Conservation (phyloP, 257 asterid genomes). For the Solanum dulcamara region DNA sequence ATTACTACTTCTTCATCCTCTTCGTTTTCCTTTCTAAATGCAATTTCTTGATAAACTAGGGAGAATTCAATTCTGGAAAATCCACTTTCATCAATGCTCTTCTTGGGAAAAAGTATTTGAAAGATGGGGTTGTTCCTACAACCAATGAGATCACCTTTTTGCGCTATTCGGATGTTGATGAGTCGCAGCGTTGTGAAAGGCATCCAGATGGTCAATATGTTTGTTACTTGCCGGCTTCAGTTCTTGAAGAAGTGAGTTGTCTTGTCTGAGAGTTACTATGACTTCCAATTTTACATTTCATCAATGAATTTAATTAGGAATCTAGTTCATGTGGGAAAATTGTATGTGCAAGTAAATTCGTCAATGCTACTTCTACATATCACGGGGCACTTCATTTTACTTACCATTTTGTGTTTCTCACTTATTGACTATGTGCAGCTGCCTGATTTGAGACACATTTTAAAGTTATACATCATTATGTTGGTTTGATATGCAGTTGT, state of each 20-base stretch:
- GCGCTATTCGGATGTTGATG: slow-evolving; percentile 49
- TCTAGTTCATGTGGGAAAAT: background rate
- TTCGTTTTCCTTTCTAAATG: background rate
- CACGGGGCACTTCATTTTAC: background rate
- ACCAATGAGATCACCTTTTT: slow-evolving; percentile 95
- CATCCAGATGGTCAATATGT: slow-evolving; percentile 93
- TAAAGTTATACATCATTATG: background rate
- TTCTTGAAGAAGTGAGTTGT: slow-evolving; percentile 78
- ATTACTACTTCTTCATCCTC: background rate
- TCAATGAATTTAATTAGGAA: background rate
- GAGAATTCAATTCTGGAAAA: slow-evolving; percentile 98
- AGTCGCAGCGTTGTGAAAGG: slow-evolving; percentile 68
- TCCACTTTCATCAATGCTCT: slow-evolving; percentile 94
- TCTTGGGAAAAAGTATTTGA: slow-evolving; percentile 78
- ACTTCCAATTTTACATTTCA: background rate
- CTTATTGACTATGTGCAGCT: background rate
- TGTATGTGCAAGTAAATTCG: background rate
- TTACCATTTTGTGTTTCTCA: background rate
- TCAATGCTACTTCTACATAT: background rate
- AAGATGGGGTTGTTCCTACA: slow-evolving; percentile 94
- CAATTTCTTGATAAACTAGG: slow-evolving; percentile 38
- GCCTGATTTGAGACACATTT: background rate
- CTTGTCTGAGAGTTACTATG: background rate
- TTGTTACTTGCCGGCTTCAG: slow-evolving; percentile 90
- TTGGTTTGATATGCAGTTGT: background rate